Percentiles rank a stretch among this genome's conserved stretches.
Conservation (phyloP, 1,284 basidiomycete genomes). For the Trichosporon faecale region DNA sequence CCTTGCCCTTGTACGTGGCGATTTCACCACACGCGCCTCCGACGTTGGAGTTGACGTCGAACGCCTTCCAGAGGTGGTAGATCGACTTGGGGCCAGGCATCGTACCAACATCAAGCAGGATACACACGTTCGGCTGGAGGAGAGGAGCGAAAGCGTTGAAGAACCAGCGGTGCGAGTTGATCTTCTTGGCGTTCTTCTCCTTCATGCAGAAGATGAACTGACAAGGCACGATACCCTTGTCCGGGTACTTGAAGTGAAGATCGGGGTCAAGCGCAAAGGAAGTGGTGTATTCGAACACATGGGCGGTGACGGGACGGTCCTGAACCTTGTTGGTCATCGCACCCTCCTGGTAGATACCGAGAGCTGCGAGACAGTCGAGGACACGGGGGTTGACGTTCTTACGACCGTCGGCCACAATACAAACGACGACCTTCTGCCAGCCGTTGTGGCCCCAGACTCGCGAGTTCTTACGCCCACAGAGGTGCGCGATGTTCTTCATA, state of each 20-base stretch:
- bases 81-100: constrained; percentile 72
- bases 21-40: constrained; percentile 96
- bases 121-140: constrained; percentile 59
- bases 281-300: constrained; percentile 88
- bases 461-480: constrained; percentile 89
- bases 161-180: constrained; percentile 93
- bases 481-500: constrained; percentile 83
- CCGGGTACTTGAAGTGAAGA: constrained; percentile 88
- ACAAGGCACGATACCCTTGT: constrained; percentile 85
- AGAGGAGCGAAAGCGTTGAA: constrained; percentile 75
- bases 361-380: constrained; percentile 68
- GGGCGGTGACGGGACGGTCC: constrained; percentile 82
- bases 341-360: constrained; percentile 60
- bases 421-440: constrained; percentile 97
- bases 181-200: constrained; percentile 76
- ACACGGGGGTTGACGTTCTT: constrained; percentile 89
- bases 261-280: constrained; percentile 84
- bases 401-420: constrained; percentile 92
- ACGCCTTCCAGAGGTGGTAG: constrained; percentile 91
- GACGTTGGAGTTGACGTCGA: constrained; percentile 88
- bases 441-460: constrained; percentile 93
- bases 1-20: constrained; percentile 84
- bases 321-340: constrained; percentile 90
- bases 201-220: constrained; percentile 73
- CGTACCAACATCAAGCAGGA: constrained; percentile 85